Conservation (phyloP, 345 rosid genomes). For the Lepidium didymum region DNA sequence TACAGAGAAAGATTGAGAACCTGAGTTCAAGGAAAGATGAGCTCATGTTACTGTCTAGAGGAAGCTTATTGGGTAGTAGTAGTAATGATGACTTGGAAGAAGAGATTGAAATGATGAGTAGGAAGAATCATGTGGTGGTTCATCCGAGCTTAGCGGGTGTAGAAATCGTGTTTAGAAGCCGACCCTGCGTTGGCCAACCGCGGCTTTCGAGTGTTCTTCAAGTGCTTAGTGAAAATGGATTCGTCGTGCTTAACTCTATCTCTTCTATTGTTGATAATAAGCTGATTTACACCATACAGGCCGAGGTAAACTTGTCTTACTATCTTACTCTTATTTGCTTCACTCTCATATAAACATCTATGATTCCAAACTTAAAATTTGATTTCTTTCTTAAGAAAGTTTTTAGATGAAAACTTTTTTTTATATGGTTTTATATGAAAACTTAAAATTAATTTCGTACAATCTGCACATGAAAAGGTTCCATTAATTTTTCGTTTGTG, state of each 20-base stretch:
- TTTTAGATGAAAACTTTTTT: no score
- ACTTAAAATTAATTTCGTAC: no score
- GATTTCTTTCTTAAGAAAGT: not conserved
- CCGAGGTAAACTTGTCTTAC: conserved; percentile 36
- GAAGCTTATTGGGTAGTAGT: not conserved
- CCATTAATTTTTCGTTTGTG: not conserved
- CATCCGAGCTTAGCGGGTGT: conserved; percentile 35
- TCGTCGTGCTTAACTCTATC: conserved; percentile 40
- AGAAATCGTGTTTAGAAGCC: conserved; percentile 42
- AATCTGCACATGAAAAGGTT: no score
- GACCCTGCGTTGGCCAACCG: conserved; percentile 21
- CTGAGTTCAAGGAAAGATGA: conserved; percentile 38
- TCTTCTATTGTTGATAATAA: conserved; percentile 44
- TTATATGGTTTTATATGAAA: no score
- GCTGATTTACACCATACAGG: conserved; percentile 42
- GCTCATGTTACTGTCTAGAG: conserved; percentile 29
- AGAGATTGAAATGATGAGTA: not conserved
- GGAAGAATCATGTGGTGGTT: conserved; percentile 28
- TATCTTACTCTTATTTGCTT: not conserved
- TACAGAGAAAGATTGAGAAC: conserved; percentile 38
- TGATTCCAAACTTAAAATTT: not conserved
- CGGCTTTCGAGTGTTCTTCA: conserved; percentile 45
- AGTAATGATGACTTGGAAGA: not conserved
- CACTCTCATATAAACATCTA: not conserved
- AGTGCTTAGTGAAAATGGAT: conserved; percentile 39